Evolutionary conservation across 2,329 filamentous ascomycete species (phyloP).

Genomic region (Phaeosphaeria sp.): DNA sequence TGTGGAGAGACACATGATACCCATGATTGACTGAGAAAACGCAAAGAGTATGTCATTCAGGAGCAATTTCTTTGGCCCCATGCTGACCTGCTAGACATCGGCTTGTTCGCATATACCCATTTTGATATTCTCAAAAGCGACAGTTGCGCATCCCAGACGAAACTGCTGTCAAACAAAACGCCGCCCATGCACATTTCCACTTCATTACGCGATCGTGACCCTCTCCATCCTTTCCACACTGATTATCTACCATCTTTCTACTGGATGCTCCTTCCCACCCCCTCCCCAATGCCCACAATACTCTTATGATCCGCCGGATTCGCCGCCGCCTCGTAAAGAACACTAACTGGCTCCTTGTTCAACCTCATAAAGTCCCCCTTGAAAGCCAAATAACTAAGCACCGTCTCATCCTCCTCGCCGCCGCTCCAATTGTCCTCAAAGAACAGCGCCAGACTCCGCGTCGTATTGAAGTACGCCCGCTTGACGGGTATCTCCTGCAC

Average conservation of each 20-base stretch:
- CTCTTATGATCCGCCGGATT: slow-evolving; percentile 85
- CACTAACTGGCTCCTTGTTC: slow-evolving; percentile 80
- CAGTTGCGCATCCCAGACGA: background rate
- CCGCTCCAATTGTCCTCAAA: slow-evolving; percentile 85
- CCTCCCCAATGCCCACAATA: slow-evolving; percentile 47
- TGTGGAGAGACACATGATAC: slow-evolving; percentile 16
- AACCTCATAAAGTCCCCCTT: slow-evolving; percentile 92
- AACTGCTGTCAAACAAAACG: background rate
- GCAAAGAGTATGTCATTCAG: slow-evolving; percentile 27
- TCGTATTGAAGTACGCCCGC: slow-evolving; percentile 85
- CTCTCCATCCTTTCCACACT: slow-evolving; percentile 6
- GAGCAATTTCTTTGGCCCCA: slow-evolving; percentile 1
- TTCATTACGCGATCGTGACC: background rate
- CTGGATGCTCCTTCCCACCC: slow-evolving; percentile 45
- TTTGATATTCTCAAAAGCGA: slow-evolving; percentile 2
- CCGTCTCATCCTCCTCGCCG: slow-evolving; percentile 80
- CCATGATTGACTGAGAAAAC: slow-evolving; percentile 15
- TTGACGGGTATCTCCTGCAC: slow-evolving; percentile 88
- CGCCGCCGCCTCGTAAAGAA: slow-evolving; percentile 91
- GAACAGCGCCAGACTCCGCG: slow-evolving; percentile 83
- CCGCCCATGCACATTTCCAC: background rate
- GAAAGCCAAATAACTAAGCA: slow-evolving; percentile 85
- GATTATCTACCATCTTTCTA: slow-evolving; percentile 21
- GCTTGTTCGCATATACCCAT: slow-evolving; percentile 8
- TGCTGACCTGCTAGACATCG: slow-evolving; percentile 21